Evolutionary conservation across 2,329 filamentous ascomycete species (phyloP).

Genomic region (Fusarium globosum): DNA sequence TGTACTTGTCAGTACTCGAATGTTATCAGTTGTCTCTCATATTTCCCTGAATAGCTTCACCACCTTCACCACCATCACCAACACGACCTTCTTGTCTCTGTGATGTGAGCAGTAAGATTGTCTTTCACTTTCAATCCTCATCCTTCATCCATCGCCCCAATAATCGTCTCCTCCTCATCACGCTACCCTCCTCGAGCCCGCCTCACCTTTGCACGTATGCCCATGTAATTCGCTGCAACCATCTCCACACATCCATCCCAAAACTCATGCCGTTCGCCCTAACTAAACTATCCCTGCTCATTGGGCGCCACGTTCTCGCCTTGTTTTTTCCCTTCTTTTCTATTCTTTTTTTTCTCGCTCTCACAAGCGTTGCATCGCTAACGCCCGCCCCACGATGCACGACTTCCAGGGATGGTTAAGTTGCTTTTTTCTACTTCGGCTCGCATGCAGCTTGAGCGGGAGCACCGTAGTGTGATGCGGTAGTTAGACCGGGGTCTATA

Average conservation of each 20-base stretch:
- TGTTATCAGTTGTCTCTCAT: neutral
- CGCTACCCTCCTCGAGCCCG: constrained; percentile 34
- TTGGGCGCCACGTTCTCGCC: constrained; percentile 41
- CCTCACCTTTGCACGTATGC: constrained; percentile 28
- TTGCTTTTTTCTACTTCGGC: constrained; percentile 18
- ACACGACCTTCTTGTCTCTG: neutral
- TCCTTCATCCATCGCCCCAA: constrained; percentile 39
- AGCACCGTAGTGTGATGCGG: neutral
- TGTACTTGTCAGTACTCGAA: neutral
- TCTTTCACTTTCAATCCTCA: neutral
- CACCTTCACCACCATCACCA: neutral
- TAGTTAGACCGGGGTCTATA: neutral
- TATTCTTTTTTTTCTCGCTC: neutral
- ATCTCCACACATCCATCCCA: constrained; percentile 34
- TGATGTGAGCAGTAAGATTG: constrained; percentile 22
- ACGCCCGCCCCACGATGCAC: constrained; percentile 26
- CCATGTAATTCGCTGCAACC: constrained; percentile 18
- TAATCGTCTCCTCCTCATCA: constrained; percentile 35
- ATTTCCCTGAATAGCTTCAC: constrained; percentile 29
- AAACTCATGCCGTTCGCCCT: constrained; percentile 45
- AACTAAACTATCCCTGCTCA: constrained; percentile 16
- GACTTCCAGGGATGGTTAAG: constrained; percentile 10
- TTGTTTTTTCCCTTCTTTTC: constrained; percentile 28
- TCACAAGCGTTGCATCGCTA: constrained; percentile 24
- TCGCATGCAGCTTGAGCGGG: constrained; percentile 10